These are phyloP conservation scores for Sarcomyxa edulis DNA, from an alignment of 768 basidiomycete species.

Conservation along the genomic window DNA sequence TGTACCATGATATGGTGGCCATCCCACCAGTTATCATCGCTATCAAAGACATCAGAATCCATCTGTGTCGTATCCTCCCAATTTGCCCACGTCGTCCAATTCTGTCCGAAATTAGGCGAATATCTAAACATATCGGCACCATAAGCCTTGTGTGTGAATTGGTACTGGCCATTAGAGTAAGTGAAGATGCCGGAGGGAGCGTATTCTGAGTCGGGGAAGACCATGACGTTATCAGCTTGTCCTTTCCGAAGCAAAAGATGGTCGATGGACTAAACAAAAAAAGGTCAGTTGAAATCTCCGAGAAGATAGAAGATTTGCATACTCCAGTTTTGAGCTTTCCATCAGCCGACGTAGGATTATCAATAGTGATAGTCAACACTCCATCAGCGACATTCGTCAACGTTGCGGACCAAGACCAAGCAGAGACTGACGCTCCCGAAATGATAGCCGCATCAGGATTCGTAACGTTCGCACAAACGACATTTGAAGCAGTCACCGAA, in stretches of 20 bases:
- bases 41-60: conserved; percentile 49
- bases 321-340: conserved; percentile 51
- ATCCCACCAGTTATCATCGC: conserved; percentile 58
- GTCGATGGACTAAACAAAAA: conserved; percentile 48
- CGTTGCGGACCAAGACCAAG: conserved; percentile 73
- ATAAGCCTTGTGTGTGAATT: conserved; percentile 74
- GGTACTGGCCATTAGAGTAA: conserved; percentile 58
- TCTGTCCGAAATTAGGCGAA: conserved; percentile 80
- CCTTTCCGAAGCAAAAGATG: conserved; percentile 83
- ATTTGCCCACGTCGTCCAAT: conserved; percentile 74
- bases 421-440: conserved; percentile 49
- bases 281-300: conserved; percentile 4
- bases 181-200: conserved; percentile 51
- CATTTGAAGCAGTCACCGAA: conserved; percentile 42
- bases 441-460: conserved; percentile 46
- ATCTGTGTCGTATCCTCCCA: conserved; percentile 76
- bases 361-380: conserved; percentile 67
- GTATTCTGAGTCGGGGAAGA: conserved; percentile 85
- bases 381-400: conserved; percentile 77
- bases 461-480: conserved; percentile 43
- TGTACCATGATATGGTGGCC: conserved; percentile 88
- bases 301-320: conserved; percentile 18
- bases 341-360: conserved; percentile 41
- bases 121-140: conserved; percentile 89
- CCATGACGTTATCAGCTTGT: conserved; percentile 65